phyloP scores from a whole-genome alignment of 1,284 basidiomycete species.

The Vanrija sp. region DNA sequence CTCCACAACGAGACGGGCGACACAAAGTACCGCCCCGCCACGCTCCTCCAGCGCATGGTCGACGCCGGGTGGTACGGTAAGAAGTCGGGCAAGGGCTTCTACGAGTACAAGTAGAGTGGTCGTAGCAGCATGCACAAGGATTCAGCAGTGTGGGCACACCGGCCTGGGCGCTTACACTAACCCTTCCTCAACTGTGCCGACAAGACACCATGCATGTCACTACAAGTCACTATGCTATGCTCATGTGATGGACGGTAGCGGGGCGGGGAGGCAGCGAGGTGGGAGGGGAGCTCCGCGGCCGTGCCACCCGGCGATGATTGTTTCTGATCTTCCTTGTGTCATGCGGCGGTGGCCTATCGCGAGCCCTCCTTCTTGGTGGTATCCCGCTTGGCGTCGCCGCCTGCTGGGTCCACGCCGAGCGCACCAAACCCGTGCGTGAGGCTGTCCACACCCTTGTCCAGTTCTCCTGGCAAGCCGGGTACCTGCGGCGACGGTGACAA shows the following conservation, averaged over 20 bases:
- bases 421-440: slow-evolving; percentile 7
- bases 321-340: background rate
- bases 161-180: no score
- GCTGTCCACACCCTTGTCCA: slow-evolving; percentile 3
- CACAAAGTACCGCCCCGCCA: slow-evolving; percentile 92
- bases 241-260: no score
- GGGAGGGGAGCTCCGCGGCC: no score
- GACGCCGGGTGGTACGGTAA: slow-evolving; percentile 93
- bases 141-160: no score
- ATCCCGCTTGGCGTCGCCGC: background rate
- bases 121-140: background rate
- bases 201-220: slow-evolving; percentile 4
- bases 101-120: slow-evolving; percentile 54
- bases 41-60: slow-evolving; percentile 89
- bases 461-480: background rate
- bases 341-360: background rate
- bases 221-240: background rate
- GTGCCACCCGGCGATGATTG: background rate
- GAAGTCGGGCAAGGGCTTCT: slow-evolving; percentile 71
- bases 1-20: slow-evolving; percentile 84
- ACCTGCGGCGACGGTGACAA: slow-evolving; percentile 28
- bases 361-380: background rate
- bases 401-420: slow-evolving; percentile 2
- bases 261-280: no score
- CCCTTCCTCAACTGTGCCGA: background rate